Evolutionary conservation across 1,139 yeast species (phyloP).

Genomic region (Protomyces gravidus): DNA sequence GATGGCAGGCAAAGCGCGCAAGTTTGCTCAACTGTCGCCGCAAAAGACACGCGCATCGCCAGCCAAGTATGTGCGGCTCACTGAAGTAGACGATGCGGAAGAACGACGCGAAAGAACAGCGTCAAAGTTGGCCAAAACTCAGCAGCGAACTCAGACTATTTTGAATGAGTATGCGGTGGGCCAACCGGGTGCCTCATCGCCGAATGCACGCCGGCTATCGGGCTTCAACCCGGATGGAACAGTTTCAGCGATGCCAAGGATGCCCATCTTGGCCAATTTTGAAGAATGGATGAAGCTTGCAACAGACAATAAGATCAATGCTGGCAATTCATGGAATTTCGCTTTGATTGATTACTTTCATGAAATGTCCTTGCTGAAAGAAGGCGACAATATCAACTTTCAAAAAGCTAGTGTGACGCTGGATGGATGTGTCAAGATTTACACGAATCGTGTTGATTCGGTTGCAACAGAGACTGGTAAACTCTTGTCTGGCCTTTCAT

Average conservation of each 20-base stretch:
- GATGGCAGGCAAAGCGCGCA: conserved; percentile 27
- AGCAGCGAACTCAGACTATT: conserved; percentile 13
- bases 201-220: not conserved
- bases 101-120: conserved; percentile 14
- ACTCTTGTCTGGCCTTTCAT: conserved; percentile 66
- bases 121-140: conserved; percentile 14
- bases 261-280: conserved; percentile 58
- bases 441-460: conserved; percentile 81
- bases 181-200: conserved; percentile 3
- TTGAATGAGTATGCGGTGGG: not conserved
- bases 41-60: conserved; percentile 23
- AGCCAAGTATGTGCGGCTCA: conserved; percentile 22
- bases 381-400: conserved; percentile 63
- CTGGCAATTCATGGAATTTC: conserved; percentile 68
- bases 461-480: conserved; percentile 89
- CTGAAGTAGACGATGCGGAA: conserved; percentile 19
- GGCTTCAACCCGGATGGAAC: not conserved
- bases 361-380: conserved; percentile 57
- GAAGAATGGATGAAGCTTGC: conserved; percentile 89
- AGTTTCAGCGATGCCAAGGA: conserved; percentile 35
- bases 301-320: conserved; percentile 64
- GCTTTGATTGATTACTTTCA: conserved; percentile 85
- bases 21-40: conserved; percentile 25
- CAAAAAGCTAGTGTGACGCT: conserved; percentile 74
- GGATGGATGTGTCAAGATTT: conserved; percentile 82